phyloP scores from a whole-genome alignment of 768 basidiomycete species.

The Xerocomus spinulosus region DNA sequence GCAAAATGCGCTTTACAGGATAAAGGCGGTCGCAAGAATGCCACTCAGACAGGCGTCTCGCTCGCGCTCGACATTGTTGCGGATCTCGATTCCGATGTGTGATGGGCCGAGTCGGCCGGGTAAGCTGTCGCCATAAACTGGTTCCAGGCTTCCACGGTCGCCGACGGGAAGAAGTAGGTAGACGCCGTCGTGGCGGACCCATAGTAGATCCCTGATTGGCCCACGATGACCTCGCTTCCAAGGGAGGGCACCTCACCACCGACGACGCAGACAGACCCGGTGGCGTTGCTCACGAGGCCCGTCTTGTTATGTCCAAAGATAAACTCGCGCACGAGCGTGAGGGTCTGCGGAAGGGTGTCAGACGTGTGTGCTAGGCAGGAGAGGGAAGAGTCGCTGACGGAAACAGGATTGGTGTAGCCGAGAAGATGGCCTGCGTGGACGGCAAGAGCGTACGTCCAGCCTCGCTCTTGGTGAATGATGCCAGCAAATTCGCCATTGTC shows the following conservation, averaged over 20 bases:
- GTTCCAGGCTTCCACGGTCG: conserved; percentile 55
- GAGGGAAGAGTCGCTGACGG: conserved; percentile 37
- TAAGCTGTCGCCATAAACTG: conserved; percentile 41
- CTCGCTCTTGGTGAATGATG: conserved; percentile 70
- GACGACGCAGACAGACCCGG: conserved; percentile 30
- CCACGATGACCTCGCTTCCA: conserved; percentile 45
- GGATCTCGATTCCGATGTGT: not conserved
- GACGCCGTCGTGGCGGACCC: conserved; percentile 47
- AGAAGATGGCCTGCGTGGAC: conserved; percentile 39
- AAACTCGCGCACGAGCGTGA: conserved; percentile 61
- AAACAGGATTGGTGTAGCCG: conserved; percentile 33
- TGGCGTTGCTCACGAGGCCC: conserved; percentile 44
- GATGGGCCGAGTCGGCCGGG: not conserved
- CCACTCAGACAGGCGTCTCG: not conserved
- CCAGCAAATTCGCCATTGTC: conserved; percentile 58
- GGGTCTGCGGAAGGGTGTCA: conserved; percentile 38
- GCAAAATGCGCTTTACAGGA: not conserved
- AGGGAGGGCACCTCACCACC: conserved; percentile 51
- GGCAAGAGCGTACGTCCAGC: conserved; percentile 43
- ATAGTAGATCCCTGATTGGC: conserved; percentile 52
- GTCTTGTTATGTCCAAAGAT: conserved; percentile 58
- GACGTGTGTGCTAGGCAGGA: not conserved
- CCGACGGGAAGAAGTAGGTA: conserved; percentile 51
- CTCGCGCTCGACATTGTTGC: not conserved
- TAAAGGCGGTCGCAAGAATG: not conserved